Base-by-base conservation (phyloP, 148 eudicot genomes). In the Rhododendron molle region DNA sequence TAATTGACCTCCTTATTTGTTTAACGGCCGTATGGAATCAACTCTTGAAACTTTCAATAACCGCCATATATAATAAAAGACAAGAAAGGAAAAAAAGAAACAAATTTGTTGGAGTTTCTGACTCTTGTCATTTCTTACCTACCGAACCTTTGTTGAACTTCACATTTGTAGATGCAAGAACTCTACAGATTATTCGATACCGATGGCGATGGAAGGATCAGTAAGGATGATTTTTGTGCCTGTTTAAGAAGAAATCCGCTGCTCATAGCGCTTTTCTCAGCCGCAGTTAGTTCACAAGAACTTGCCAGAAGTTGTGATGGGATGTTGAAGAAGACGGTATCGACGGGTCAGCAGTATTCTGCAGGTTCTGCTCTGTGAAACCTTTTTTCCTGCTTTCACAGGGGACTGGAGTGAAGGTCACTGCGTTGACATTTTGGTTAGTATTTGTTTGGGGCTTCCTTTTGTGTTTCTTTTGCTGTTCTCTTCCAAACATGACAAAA, bases 231-330 rank as follows among this genome's bases (percentile, higher is more conserved):
- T 72, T 93, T 93, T 69, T 44, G 49, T 11, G 40, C 78, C 78
- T 92, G 93, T 85, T 89, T 92, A 84, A 90, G 88, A 88, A 91
- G 88, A 88, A 84, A 93, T 69, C 96, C 96, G 23, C 84, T 92
- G 87, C 91, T 92, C 38, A 83, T 93, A 2, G 88, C 93, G 26
- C 88, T 90, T 43, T 91, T 93, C 87, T 85, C 86, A n/a, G n/a
- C 91, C 93, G 62, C 86, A 6, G 30, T 84, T 92, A 67, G 43
- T 84, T 67, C 88, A 88, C 34, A 47, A 80, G 54, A 67, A 76
- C 79, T 81, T 65, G 44, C 34, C 47, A 80, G 54, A 67, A 76
- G 76, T 81, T 65, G 44, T 34, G 78, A 34, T 34, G 15, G 44
- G 40, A 15, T 34, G 23, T 34, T 34, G 18, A 73, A 34, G 85